phyloP scores from a whole-genome alignment of 768 basidiomycete species.

The Trametes cinnabarina region DNA sequence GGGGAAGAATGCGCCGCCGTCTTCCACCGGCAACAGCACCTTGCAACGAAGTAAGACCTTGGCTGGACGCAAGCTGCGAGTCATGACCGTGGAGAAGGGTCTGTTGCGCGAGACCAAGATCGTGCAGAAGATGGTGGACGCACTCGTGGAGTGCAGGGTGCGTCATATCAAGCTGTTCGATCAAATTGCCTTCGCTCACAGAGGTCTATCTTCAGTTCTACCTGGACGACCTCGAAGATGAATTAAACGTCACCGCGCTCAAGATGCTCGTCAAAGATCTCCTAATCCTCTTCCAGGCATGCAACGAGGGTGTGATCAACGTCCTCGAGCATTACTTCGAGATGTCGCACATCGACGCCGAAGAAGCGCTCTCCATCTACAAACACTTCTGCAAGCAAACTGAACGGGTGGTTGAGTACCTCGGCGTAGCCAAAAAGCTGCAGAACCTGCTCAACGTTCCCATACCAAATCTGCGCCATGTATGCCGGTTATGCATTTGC shows the following conservation, averaged over 20 bases:
- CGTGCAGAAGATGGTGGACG: constrained; percentile 88
- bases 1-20: constrained; percentile 25
- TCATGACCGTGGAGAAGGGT: constrained; percentile 96
- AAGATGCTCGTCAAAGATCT: constrained; percentile 96
- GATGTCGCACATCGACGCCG: constrained; percentile 93
- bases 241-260: constrained; percentile 83
- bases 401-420: constrained; percentile 87
- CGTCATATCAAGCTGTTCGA: constrained; percentile 30
- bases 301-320: constrained; percentile 92
- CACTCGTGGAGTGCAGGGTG: constrained; percentile 85
- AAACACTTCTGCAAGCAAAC: constrained; percentile 94
- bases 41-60: constrained; percentile 67
- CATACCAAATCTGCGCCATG: constrained; percentile 92
- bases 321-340: constrained; percentile 95
- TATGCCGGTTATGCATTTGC: constrained; percentile 33
- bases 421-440: constrained; percentile 88
- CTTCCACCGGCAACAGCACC: constrained; percentile 33
- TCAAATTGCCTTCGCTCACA: neutral
- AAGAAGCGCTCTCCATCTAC: constrained; percentile 82
- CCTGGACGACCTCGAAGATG: constrained; percentile 88
- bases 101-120: constrained; percentile 87
- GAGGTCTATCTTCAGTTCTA: constrained; percentile 64
- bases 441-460: constrained; percentile 92
- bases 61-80: constrained; percentile 78
- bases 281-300: constrained; percentile 90